Conservation (phyloP, 2,329 filamentous ascomycete species). For the Apiospora saccharicola region DNA sequence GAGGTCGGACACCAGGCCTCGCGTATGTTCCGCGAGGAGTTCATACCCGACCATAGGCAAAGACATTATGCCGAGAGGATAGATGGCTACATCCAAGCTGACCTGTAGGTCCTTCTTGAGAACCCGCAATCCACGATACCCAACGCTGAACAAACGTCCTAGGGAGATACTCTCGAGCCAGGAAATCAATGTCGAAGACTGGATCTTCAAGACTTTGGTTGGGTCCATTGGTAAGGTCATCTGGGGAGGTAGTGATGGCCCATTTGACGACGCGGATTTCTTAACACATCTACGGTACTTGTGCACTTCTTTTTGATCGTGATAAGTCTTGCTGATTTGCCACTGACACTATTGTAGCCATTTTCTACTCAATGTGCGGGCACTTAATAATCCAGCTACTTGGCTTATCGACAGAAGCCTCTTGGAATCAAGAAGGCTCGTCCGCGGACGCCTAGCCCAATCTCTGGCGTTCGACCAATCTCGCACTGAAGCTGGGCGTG, state of each 20-base stretch:
- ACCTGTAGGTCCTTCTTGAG: background rate
- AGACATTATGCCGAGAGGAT: constrained; percentile 24
- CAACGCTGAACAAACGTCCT: background rate
- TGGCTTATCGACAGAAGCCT: constrained; percentile 21
- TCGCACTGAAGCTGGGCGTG: background rate
- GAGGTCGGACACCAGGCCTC: constrained; percentile 23
- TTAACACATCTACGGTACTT: background rate
- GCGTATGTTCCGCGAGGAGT: constrained; percentile 30
- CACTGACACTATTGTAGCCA: background rate
- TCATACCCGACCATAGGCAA: constrained; percentile 26
- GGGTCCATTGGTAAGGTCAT: constrained; percentile 28
- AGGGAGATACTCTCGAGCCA: background rate
- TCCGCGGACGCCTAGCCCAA: constrained; percentile 11
- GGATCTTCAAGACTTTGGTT: constrained; percentile 28
- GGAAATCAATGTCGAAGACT: constrained; percentile 27
- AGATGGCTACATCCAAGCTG: constrained; percentile 23
- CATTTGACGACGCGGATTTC: background rate
- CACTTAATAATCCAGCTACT: constrained; percentile 24
- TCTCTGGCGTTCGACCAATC: background rate
- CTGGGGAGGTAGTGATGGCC: constrained; percentile 26
- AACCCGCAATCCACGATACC: background rate
- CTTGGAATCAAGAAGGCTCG: constrained; percentile 24
- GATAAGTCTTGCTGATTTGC: background rate
- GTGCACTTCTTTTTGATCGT: background rate
- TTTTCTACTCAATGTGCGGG: constrained; percentile 23